Evolutionary conservation across 768 basidiomycete species (phyloP).

Genomic region (Tremella mesenterica): DNA sequence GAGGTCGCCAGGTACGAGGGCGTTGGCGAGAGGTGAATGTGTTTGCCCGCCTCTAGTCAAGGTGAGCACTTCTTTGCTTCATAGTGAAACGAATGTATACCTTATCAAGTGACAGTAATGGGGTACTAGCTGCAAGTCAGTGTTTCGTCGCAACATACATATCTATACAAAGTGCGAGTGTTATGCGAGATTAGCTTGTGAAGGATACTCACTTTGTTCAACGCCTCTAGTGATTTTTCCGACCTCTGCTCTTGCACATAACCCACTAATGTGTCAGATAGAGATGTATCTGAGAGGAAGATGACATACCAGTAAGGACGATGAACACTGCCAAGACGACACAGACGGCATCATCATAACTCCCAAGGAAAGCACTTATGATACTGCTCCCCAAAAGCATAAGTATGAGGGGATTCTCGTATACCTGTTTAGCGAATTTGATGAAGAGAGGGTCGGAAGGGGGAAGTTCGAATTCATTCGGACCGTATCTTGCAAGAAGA

Average conservation of each 20-base stretch:
- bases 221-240: constrained; percentile 84
- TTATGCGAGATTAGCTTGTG: too few species aligned
- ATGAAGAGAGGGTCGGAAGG: constrained; percentile 68
- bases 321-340: constrained; percentile 87
- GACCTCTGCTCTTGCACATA: constrained; percentile 93
- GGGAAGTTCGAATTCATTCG: constrained; percentile 87
- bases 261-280: constrained; percentile 54
- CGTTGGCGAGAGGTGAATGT: constrained; percentile 80
- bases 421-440: constrained; percentile 91
- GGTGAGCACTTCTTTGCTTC: constrained; percentile 9
- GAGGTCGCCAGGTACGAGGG: constrained; percentile 91
- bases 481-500: constrained; percentile 64
- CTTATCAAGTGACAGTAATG: constrained; percentile 90
- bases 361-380: constrained; percentile 88
- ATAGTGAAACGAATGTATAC: constrained; percentile 24
- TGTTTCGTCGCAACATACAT: not conserved
- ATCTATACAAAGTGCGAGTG: too few species aligned
- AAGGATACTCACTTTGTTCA: constrained; percentile 60
- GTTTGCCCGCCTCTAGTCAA: constrained; percentile 53
- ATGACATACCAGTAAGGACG: constrained; percentile 70
- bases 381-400: constrained; percentile 80
- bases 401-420: constrained; percentile 86
- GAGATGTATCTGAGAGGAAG: not conserved
- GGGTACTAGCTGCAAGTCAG: constrained; percentile 59
- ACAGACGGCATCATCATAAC: constrained; percentile 85